These are phyloP conservation scores for Colletotrichum eleusines DNA, from an alignment of 2,329 filamentous ascomycete genomes.

Conservation along the genomic window DNA sequence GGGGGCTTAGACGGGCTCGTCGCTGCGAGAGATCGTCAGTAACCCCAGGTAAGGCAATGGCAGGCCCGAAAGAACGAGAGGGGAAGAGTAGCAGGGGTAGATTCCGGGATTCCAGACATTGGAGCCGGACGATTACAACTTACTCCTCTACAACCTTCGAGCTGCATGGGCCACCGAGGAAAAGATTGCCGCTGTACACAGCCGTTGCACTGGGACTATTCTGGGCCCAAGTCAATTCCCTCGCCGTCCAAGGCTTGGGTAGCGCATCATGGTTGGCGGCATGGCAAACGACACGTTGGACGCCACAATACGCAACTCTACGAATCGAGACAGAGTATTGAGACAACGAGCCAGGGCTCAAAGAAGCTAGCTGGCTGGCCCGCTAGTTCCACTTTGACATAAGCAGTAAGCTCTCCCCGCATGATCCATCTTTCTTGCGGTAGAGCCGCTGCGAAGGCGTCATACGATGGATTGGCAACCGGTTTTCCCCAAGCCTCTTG, in stretches of 20 bases:
- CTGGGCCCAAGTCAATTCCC: conserved; percentile 18
- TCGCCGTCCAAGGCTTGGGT: background rate
- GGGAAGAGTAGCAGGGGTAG: background rate
- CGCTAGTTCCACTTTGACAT: conserved; percentile 2
- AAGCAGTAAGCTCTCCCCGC: conserved; percentile 9
- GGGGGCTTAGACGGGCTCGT: conserved; percentile 27
- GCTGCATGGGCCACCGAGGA: conserved; percentile 11
- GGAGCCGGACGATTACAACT: conserved; percentile 15
- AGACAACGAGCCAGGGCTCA: background rate
- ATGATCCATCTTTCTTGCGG: conserved; percentile 7
- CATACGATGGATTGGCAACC: conserved; percentile 16
- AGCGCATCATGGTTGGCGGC: conserved; percentile 7
- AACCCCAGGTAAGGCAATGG: conserved; percentile 2
- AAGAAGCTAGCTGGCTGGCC: conserved; percentile 7
- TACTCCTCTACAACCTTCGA: background rate
- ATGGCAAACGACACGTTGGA: conserved; percentile 32
- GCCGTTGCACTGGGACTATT: conserved; percentile 12
- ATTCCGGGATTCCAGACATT: conserved; percentile 8
- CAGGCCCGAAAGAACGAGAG: conserved; percentile 11
- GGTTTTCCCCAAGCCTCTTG: background rate
- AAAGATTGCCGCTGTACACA: conserved; percentile 1
- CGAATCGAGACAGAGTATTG: conserved; percentile 19
- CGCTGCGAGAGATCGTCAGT: conserved; percentile 19
- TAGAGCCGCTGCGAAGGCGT: conserved; percentile 22
- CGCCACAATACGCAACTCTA: conserved; percentile 32